Conservation (phyloP, 495 filamentous ascomycete genomes). For the Neurospora terricola region DNA sequence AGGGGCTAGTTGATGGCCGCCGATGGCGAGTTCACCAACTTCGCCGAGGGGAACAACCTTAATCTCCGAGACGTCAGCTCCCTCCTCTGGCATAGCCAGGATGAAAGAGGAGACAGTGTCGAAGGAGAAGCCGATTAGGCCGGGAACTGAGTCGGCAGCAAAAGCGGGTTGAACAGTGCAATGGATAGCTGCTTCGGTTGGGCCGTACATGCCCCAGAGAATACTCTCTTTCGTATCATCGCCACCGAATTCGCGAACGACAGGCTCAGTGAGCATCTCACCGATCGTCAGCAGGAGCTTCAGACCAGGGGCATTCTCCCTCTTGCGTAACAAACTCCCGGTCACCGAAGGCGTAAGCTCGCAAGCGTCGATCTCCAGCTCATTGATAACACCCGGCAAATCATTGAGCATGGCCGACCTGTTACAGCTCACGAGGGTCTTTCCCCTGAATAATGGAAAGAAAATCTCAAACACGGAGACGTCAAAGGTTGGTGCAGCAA, state of each 20-base stretch:
- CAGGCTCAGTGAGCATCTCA: conserved; percentile 68
- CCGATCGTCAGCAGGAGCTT: conserved; percentile 68
- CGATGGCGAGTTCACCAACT: conserved; percentile 73
- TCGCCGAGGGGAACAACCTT: conserved; percentile 53
- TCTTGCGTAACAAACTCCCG: conserved; percentile 51
- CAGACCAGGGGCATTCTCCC: conserved; percentile 51
- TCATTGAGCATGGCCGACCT: conserved; percentile 58
- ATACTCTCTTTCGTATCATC: conserved; percentile 33
- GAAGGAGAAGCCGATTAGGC: conserved; percentile 62
- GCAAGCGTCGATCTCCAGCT: conserved; percentile 62
- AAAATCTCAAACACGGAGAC: conserved; percentile 86
- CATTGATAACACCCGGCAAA: conserved; percentile 51
- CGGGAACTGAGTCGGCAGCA: conserved; percentile 33
- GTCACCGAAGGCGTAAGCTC: conserved; percentile 80
- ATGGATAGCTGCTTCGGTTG: conserved; percentile 77
- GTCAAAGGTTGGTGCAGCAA: conserved; percentile 79
- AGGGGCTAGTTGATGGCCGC: conserved; percentile 66
- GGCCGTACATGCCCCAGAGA: conserved; percentile 80
- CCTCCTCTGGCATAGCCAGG: conserved; percentile 27
- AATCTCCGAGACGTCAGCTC: conserved; percentile 15
- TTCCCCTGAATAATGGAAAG: conserved; percentile 62
- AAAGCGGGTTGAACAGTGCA: conserved; percentile 35
- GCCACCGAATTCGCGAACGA: conserved; percentile 65
- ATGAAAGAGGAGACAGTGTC: conserved; percentile 71
- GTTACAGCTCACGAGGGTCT: conserved; percentile 58